A percentile compares a stretch with the other conserved stretches of the same genome.
Evolutionary conservation across 2,329 filamentous ascomycete genomes (phyloP).

Genomic region (Neurospora crassa): DNA sequence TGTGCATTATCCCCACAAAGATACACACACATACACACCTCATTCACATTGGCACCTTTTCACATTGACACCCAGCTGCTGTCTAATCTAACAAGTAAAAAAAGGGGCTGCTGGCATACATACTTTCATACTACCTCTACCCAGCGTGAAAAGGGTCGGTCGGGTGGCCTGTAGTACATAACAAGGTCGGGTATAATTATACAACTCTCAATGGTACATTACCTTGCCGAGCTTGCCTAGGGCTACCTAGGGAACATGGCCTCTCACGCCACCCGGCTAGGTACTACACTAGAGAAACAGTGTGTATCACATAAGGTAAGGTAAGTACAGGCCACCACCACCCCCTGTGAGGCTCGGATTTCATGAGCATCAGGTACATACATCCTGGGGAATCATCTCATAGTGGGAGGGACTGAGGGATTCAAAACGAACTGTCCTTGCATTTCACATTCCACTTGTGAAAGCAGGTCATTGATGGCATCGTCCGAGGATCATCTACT

Average conservation of each 20-base stretch:
- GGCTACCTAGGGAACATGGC: background rate
- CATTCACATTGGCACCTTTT: too few species aligned
- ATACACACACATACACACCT: too few species aligned
- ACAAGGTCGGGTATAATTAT: background rate
- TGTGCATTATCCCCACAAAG: too few species aligned
- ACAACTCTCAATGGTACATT: background rate
- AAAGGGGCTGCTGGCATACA: background rate
- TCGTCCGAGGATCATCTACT: too few species aligned
- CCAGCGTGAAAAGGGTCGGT: background rate
- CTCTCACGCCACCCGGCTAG: background rate
- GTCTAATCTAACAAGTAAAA: background rate
- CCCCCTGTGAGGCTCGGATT: background rate
- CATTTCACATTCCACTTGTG: too few species aligned
- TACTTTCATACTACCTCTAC: background rate
- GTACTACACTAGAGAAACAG: background rate
- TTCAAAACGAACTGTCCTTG: too few species aligned
- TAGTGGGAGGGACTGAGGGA: too few species aligned
- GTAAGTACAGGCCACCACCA: background rate
- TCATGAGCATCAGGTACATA: too few species aligned
- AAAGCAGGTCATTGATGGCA: too few species aligned
- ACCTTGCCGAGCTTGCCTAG: background rate
- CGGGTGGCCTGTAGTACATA: background rate
- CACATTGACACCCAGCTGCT: background rate
- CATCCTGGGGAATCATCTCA: too few species aligned
- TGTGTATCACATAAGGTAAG: background rate